Conservation (phyloP, 305 asterid species). For the Fraxinus baroniana region DNA sequence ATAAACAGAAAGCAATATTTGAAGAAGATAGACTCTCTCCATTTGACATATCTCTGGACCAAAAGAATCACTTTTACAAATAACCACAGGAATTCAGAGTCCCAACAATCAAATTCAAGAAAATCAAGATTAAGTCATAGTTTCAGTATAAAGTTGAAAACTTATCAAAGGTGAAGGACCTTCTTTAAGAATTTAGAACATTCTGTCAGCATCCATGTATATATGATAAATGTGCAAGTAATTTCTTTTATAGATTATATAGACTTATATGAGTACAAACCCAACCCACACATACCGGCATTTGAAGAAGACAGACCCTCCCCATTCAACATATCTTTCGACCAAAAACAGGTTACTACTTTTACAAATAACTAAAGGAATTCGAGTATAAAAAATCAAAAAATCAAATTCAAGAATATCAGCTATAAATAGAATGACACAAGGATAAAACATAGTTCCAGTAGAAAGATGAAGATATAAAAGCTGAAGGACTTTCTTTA, state of each 20-base stretch:
- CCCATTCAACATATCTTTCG: not conserved
- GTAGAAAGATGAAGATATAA: constrained; percentile 10
- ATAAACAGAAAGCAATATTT: not conserved
- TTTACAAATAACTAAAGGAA: not conserved
- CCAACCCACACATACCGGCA: not conserved
- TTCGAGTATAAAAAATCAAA: constrained; percentile 1
- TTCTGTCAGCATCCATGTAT: constrained; percentile 1
- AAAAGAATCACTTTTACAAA: not conserved
- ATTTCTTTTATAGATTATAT: not conserved
- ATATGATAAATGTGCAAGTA: constrained; percentile 1
- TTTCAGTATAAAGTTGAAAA: constrained; percentile 8
- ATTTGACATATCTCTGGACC: not conserved
- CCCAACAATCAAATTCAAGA: constrained; percentile 16
- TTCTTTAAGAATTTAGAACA: constrained; percentile 4
- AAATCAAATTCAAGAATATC: constrained; percentile 13
- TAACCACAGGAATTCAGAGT: not conserved
- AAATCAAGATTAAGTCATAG: constrained; percentile 13
- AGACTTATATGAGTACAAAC: not conserved
- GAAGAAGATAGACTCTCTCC: not conserved
- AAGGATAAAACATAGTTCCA: constrained; percentile 14
- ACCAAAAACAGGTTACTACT: not conserved
- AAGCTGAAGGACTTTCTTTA: constrained; percentile 3
- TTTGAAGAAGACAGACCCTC: not conserved
- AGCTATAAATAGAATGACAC: constrained; percentile 9
- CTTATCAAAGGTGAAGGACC: not conserved